Evolutionary conservation across 2,329 filamentous ascomycete species (phyloP).

Genomic region (Calycina marina): DNA sequence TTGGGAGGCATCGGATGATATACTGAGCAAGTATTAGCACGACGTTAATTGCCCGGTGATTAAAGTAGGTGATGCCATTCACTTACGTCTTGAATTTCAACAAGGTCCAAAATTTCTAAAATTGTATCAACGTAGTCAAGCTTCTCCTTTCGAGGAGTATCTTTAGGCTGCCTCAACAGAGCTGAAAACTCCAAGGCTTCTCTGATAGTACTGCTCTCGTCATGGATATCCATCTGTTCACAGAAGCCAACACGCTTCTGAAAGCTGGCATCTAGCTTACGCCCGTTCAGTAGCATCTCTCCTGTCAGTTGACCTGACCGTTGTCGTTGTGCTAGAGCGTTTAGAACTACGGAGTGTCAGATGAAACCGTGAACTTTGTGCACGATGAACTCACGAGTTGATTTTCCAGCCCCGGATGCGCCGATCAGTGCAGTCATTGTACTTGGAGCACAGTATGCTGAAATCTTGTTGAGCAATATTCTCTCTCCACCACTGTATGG

Average conservation of each 20-base stretch:
- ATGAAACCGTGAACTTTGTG: not conserved
- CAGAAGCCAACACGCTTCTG: conserved; percentile 88
- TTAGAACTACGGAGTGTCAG: conserved; percentile 37
- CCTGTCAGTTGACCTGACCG: conserved; percentile 83
- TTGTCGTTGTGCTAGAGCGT: conserved; percentile 65
- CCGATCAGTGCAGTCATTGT: conserved; percentile 58
- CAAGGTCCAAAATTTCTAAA: conserved; percentile 82
- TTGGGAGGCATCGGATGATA: too few species aligned
- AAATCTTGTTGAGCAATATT: conserved; percentile 53
- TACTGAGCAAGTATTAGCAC: too few species aligned
- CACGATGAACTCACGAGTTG: conserved; percentile 35
- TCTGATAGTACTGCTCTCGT: conserved; percentile 72
- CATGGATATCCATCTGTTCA: conserved; percentile 84
- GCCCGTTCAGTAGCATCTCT: conserved; percentile 43
- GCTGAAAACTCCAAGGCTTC: conserved; percentile 77
- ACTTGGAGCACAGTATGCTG: conserved; percentile 61
- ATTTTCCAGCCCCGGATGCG: conserved; percentile 70
- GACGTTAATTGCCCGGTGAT: too few species aligned
- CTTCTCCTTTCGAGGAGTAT: conserved; percentile 62
- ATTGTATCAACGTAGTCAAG: conserved; percentile 80
- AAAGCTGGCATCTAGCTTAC: conserved; percentile 44
- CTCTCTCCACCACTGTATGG: conserved; percentile 50
- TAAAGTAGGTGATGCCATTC: too few species aligned
- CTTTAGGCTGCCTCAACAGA: conserved; percentile 67
- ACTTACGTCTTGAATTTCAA: conserved; percentile 78